A percentile compares a stretch with the other conserved stretches of the same genome.
phyloP scores from a whole-genome alignment of 164 flowering plant species.

The Sextonia rubra region DNA sequence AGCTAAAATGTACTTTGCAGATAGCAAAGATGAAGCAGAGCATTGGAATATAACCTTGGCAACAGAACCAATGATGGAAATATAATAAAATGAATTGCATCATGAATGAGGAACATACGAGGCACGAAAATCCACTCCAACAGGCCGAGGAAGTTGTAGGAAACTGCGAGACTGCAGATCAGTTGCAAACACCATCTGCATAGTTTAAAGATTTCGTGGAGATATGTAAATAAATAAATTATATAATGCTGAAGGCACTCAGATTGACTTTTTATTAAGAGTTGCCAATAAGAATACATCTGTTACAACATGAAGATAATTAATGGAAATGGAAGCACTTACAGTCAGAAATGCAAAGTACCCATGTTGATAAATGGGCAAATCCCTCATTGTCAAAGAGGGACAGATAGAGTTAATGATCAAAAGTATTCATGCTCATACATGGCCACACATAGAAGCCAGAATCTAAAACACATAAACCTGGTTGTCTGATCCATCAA shows the following conservation, averaged over 20 bases:
- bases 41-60: neutral
- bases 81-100: neutral
- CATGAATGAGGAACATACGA: slow-evolving; percentile 54
- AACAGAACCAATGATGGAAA: neutral
- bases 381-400: too few species aligned
- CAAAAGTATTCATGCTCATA: too few species aligned
- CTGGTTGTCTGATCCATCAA: too few species aligned
- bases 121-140: slow-evolving; percentile 96
- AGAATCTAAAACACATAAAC: too few species aligned
- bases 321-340: neutral
- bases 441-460: too few species aligned
- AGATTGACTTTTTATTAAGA: neutral
- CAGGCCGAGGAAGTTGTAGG: slow-evolving; percentile 86
- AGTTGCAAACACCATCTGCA: slow-evolving; percentile 88
- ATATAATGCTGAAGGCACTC: neutral
- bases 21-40: neutral
- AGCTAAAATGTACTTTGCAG: neutral
- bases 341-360: too few species aligned
- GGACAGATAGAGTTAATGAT: too few species aligned
- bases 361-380: too few species aligned
- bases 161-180: slow-evolving; percentile 87
- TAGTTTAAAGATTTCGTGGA: neutral
- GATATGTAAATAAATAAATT: neutral
- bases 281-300: neutral
- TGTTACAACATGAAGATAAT: too few species aligned